A percentile compares a stretch with the other conserved stretches of the same genome.
Evolutionary conservation across 2,329 filamentous ascomycete genomes (phyloP).

Genomic region (Fusarium sp.): DNA sequence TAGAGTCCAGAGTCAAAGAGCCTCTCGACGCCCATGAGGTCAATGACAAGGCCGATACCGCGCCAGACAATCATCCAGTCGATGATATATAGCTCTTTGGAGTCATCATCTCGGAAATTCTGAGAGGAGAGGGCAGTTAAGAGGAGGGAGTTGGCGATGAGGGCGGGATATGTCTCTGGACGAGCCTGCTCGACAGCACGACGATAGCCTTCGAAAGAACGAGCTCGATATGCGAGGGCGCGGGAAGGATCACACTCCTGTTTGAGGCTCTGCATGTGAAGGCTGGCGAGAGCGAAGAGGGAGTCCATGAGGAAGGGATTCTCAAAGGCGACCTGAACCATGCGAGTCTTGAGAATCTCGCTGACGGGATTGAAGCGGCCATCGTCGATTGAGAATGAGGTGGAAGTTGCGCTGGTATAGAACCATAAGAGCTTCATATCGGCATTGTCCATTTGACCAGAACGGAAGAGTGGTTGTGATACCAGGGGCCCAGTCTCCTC

Average conservation of each 20-base stretch:
- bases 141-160: slow-evolving; percentile 61
- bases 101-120: slow-evolving; percentile 57
- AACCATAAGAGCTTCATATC: slow-evolving; percentile 66
- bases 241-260: slow-evolving; percentile 52
- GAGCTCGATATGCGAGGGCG: slow-evolving; percentile 56
- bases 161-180: slow-evolving; percentile 57
- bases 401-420: slow-evolving; percentile 57
- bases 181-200: slow-evolving; percentile 58
- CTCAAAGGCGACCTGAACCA: slow-evolving; percentile 60
- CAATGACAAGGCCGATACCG: slow-evolving; percentile 59
- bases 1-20: slow-evolving; percentile 54
- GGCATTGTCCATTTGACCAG: slow-evolving; percentile 47
- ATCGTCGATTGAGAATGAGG: slow-evolving; percentile 55
- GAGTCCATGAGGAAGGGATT: slow-evolving; percentile 64
- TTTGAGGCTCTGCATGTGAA: slow-evolving; percentile 56
- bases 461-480: slow-evolving; percentile 44
- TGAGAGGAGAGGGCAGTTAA: slow-evolving; percentile 60
- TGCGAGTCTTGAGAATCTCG: slow-evolving; percentile 54
- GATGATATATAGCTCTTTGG: slow-evolving; percentile 58
- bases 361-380: slow-evolving; percentile 49
- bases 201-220: slow-evolving; percentile 60
- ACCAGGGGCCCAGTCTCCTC: slow-evolving; percentile 26
- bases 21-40: slow-evolving; percentile 43
- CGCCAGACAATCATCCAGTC: slow-evolving; percentile 66
- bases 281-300: slow-evolving; percentile 59